phyloP scores from a whole-genome alignment of 1,284 basidiomycete genomes.

The Puccinia novopanici region DNA sequence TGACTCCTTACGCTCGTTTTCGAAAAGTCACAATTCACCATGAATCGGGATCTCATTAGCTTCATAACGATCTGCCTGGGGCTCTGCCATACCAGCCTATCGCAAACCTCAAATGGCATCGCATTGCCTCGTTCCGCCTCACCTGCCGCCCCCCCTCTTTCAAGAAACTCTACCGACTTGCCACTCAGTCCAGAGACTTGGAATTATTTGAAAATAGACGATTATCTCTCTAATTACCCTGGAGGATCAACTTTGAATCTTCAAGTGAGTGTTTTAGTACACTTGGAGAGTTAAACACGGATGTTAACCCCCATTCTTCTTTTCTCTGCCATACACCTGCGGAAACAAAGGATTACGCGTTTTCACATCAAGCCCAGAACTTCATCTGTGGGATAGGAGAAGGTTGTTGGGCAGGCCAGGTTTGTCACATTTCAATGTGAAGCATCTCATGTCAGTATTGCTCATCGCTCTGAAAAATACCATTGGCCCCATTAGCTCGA shows the following conservation, averaged over 20 bases:
- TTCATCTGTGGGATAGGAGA: conserved; percentile 51
- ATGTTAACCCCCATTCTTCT: neutral
- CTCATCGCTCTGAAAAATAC: neutral
- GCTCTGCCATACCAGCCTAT: neutral
- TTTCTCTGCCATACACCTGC: neutral
- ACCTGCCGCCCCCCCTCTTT: conserved; percentile 5
- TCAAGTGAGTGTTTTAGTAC: conserved; percentile 19
- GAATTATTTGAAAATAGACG: conserved; percentile 34
- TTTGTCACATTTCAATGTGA: neutral
- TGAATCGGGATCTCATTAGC: neutral
- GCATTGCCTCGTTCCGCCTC: neutral
- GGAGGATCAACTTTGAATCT: conserved; percentile 34
- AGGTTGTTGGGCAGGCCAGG: conserved; percentile 44
- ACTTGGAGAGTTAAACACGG: neutral
- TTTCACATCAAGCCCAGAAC: conserved; percentile 46
- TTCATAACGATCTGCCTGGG: conserved; percentile 4
- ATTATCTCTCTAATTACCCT: conserved; percentile 40
- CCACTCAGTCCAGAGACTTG: conserved; percentile 41
- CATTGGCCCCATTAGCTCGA: conserved; percentile 19
- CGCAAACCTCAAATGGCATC: neutral
- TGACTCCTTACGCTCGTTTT: conserved; percentile 19
- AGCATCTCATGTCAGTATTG: neutral
- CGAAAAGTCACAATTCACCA: neutral
- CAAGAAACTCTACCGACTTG: conserved; percentile 14
- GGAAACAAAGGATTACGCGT: conserved; percentile 41